These are phyloP conservation scores for Meripilus lineatus DNA, from an alignment of 1,284 basidiomycete species.

Conservation along the genomic window DNA sequence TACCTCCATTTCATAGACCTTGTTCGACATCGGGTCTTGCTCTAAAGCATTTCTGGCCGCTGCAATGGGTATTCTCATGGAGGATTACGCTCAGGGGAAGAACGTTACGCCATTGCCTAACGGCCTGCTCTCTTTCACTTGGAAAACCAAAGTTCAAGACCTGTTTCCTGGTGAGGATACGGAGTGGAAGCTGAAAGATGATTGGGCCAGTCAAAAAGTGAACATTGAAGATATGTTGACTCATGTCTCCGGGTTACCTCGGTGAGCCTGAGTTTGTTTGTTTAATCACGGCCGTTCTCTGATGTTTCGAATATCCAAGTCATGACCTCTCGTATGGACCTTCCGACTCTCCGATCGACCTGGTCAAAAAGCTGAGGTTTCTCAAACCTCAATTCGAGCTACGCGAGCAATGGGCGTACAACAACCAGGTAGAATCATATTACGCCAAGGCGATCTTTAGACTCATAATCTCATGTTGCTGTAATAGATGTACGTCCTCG, in stretches of 20 bases:
- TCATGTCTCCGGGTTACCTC: conserved; percentile 20
- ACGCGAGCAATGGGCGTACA: conserved; percentile 36
- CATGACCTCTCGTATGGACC: conserved; percentile 32
- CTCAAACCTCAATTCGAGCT: conserved; percentile 34
- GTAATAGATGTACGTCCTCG: conserved; percentile 32
- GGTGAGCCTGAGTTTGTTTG: conserved; percentile 11
- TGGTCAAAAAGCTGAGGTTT: conserved; percentile 27
- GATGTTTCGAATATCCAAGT: conserved; percentile 5
- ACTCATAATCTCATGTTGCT: too few species aligned
- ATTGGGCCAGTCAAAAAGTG: conserved; percentile 25
- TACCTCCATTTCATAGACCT: too few species aligned
- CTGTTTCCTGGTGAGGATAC: conserved; percentile 31
- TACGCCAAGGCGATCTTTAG: too few species aligned
- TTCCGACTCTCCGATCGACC: conserved; percentile 22
- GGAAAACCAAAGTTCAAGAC: conserved; percentile 28
- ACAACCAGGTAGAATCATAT: conserved; percentile 36
- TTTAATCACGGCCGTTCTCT: neutral
- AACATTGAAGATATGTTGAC: conserved; percentile 27
- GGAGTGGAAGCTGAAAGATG: conserved; percentile 30
- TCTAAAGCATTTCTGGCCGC: conserved; percentile 34
- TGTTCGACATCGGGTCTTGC: conserved; percentile 29
- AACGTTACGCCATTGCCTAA: conserved; percentile 31
- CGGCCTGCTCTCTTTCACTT: conserved; percentile 23
- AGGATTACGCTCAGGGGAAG: conserved; percentile 26
- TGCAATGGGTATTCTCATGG: conserved; percentile 31